Evolutionary conservation across 2,329 filamentous ascomycete species (phyloP).

Genomic region (Microdochium nivale): DNA sequence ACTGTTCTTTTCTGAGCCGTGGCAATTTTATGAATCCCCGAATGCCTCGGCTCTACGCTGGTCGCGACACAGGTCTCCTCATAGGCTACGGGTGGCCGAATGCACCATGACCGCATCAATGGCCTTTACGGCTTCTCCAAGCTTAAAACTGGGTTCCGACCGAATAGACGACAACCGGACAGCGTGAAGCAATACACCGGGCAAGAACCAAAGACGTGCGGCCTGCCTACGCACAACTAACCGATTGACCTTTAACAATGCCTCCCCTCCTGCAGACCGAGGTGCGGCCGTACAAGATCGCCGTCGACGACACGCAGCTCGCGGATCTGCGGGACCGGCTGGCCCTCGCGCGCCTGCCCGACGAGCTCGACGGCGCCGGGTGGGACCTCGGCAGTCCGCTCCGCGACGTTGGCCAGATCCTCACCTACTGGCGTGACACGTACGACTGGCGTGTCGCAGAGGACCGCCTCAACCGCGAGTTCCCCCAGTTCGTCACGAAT

Average conservation of each 20-base stretch:
- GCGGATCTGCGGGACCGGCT: constrained; percentile 23
- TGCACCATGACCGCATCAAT: too few relatives aligned
- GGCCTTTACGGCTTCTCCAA: too few relatives aligned
- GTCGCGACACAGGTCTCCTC: too few relatives aligned
- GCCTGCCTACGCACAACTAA: too few relatives aligned
- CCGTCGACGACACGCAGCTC: constrained; percentile 20
- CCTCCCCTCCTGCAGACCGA: neutral
- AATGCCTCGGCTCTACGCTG: neutral
- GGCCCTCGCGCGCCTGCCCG: constrained; percentile 24
- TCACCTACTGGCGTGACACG: constrained; percentile 22
- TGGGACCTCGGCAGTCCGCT: constrained; percentile 29
- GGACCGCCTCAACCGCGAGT: constrained; percentile 19
- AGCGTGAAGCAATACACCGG: neutral
- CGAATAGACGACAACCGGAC: too few relatives aligned
- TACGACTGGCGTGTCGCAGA: constrained; percentile 27
- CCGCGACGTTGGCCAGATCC: constrained; percentile 23
- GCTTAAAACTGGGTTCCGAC: too few relatives aligned
- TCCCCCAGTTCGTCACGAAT: constrained; percentile 24
- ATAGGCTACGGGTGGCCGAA: too few relatives aligned
- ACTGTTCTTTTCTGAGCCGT: too few relatives aligned
- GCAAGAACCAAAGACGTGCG: neutral
- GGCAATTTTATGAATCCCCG: neutral
- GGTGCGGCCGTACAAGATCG: constrained; percentile 20
- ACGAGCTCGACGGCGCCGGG: constrained; percentile 26
- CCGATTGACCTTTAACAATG: too few relatives aligned